Evolutionary conservation across 352 stramenopile genomes (phyloP).

Genomic region (Phytophthora ohioensis): DNA sequence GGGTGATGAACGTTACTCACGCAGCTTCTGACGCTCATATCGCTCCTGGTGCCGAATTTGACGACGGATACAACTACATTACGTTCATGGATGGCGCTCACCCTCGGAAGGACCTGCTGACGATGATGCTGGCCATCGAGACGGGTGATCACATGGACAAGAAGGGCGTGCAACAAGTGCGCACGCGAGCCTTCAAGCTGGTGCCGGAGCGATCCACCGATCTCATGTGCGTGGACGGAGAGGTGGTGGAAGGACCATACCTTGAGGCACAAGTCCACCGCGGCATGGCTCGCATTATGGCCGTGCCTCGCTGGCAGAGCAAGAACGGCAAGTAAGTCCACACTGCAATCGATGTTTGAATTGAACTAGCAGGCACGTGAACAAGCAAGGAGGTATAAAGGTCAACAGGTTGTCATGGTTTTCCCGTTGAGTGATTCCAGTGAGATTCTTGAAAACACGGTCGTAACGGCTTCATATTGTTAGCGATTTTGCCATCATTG

Average conservation of each 20-base stretch:
- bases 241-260: slow-evolving; percentile 55
- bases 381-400: neutral
- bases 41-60: slow-evolving; percentile 52
- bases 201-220: slow-evolving; percentile 47
- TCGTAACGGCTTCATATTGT: slow-evolving; percentile 38
- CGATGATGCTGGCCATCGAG: slow-evolving; percentile 63
- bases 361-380: neutral
- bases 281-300: slow-evolving; percentile 62
- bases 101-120: slow-evolving; percentile 46
- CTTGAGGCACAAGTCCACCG: slow-evolving; percentile 69
- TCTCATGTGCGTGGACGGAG: slow-evolving; percentile 69
- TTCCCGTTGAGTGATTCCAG: neutral
- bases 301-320: slow-evolving; percentile 35
- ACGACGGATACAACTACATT: slow-evolving; percentile 79
- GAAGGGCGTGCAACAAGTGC: slow-evolving; percentile 50
- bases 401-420: neutral
- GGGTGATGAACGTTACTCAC: slow-evolving; percentile 74
- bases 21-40: slow-evolving; percentile 58
- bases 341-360: slow-evolving; percentile 6
- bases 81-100: slow-evolving; percentile 52
- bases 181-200: slow-evolving; percentile 71
- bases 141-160: slow-evolving; percentile 57
- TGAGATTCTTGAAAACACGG: slow-evolving; percentile 20
- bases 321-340: slow-evolving; percentile 16
- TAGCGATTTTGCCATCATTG: slow-evolving; percentile 10